Evolutionary conservation across 2,329 filamentous ascomycete species (phyloP), one percentile per base, ranked within the genome.

Genomic region (Trichoderma gracile): DNA sequence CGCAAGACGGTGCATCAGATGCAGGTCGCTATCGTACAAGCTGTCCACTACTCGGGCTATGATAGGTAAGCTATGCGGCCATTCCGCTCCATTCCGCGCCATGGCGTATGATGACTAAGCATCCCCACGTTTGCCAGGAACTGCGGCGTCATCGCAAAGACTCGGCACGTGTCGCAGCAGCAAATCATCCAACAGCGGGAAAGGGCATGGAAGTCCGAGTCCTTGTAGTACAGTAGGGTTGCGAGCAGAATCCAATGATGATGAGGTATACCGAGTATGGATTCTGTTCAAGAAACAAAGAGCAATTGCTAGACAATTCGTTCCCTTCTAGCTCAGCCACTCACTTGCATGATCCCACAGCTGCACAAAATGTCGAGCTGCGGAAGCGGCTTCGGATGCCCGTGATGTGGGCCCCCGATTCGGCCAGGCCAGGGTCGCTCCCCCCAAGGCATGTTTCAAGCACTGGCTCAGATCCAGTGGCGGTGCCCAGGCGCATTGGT

Each of bases 31-130:
- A 65, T 57, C 52, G 17, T 62, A 66, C 64, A 66, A 66, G 64
- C 64, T 66, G 64, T 66, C 64, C 64, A 66, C 64, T 56, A 66
- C 64, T 59, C 50, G 23, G 33, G 23, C 50, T 53, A 7, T 47
- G 17, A 53, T 58, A 50, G 19, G 57, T 58, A 50, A 50, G 54
- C 53, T 38, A 14, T 38, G 33, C 33, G 33, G 33, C 33, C 33
- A 38, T 56, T 52, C 57, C 57, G 45, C 45, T 49, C 55, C 27
- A 33, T 46, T 46, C 40, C 33, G 43, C 30, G 19, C 38, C 57
- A 50, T 23, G 57, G 38, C 27, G 19, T 40, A 19, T 5, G 53
- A 45, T 62, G 59, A 62, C 59, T 57, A 57, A 57, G 45, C 54
- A 3, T 12, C 19, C n/a, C 43, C 33, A 38, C 23, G 50, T 53